Evolutionary conservation across 2,329 filamentous ascomycete genomes (phyloP), one percentile per base, ranked within the genome.

Genomic region (Penicillium sclerotigenum): DNA sequence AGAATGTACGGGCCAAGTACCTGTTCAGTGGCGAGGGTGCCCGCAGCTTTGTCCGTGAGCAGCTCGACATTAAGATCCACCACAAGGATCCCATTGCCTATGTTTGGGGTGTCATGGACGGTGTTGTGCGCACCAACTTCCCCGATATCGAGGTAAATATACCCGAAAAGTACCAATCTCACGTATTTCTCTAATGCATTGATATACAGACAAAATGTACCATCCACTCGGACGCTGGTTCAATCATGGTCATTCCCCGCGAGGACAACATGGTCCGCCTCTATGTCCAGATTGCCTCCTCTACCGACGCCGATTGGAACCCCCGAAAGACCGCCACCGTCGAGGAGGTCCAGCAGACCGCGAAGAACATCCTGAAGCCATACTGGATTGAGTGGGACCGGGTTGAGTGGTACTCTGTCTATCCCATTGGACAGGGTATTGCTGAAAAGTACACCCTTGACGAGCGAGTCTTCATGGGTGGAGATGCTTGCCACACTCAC

Each of bases 21-120:
- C 72, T 86, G 13, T 86, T 86, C 71, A 83, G 81, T 65, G 84
- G 82, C 36, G 84, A 86, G 70, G 84, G 84, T 43, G 83, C 84
- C 24, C 78, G 80, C 60, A 85, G 82, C 67, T 85, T 84, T 62
- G 77, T 86, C 7, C 74, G 84, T 54, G 79, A 85, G 53, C 77
- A 84, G 66, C 72, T 96, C 50, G 83, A 83, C 6, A 84, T 96
- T 61, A 85, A 84, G 59, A 82, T 86, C 56, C 78, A 74, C 42
- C 82, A 86, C 73, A 85, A 85, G 69, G 83, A 86, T 63, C 83
- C 83, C 11, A 86, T 86, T 63, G 78, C 81, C 14, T 79, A 86
- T 64, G 83, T 87, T 2, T 87, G 84, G 84, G 83, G 84, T 67
- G 84, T 87, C 22, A 86, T 87, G 83, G 84, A 87, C 62, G 83